These are phyloP conservation scores for Brassica napus DNA, from an alignment of 345 rosid species.

Conservation along the genomic window Da-Ae NC_063436.1:21705501-21706000, in stretches of 20 bases:
- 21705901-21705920: too few species aligned
- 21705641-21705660: not conserved
- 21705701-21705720: not conserved
- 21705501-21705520: conserved; percentile 21
- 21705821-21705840: not conserved
- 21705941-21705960: not conserved
- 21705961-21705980: not conserved
- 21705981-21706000: not conserved
- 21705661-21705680: not conserved
- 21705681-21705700: too few species aligned
- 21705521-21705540: conserved; percentile 31
- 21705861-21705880: not conserved
- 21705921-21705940: not conserved
- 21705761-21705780: not conserved
- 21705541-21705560: conserved; percentile 16
- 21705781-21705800: not conserved
- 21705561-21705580: conserved; percentile 27
- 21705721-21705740: not conserved
- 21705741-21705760: not conserved
- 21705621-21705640: not conserved
- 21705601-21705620: not conserved
- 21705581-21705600: conserved; percentile 25
- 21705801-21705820: not conserved
- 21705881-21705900: not conserved
- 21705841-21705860: not conserved